Base-by-base conservation (phyloP, 1,284 basidiomycete genomes). In the Cryptococcus amylolentus region DNA sequence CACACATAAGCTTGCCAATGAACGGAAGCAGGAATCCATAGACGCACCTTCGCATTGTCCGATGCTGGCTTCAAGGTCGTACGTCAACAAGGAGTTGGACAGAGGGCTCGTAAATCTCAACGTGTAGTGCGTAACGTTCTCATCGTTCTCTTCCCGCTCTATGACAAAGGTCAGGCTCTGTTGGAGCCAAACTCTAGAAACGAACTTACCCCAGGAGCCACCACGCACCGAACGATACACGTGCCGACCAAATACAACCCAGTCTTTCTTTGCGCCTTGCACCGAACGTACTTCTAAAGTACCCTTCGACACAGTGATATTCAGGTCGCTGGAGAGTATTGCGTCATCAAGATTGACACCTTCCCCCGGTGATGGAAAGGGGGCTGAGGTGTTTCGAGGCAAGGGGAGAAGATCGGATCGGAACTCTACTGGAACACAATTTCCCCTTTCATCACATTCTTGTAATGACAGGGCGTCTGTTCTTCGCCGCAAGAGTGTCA, bases 311-410 rank as follows among this genome's bases (percentile, higher is more conserved):
- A 50, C 6, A 4, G 31, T 35, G 31, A 52, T 41, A 2, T 54
- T 3, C 2, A 69, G 26, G 9, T 61, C 57, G 4, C 66, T 37
- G 2, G 57, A 61, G 8, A 68, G 58, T 0, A 60, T 54, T 37
- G 63, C 54, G 18, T 76, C 72, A 2, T 56, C 54, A 1, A 62
- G 35, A 16, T 61, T 52, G 18, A 67, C 58, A 2, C 74, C 74
- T 54, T 76, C 71, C 3, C 74, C 74, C 1, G 64, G 63, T 18
- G 68, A 28, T 3, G 75, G 74, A 52, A 76, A 76, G 2, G 67
- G 68, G 1, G 54, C 56, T 1, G 14, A 20, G 3, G 48, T 39
- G n/a, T 64, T 46, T 7, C 12, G 12, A 2, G 64, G 61, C 16
- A 38, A 54, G 0, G 70, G 69, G 6, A 68, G 31, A 20, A 41